Percentiles rank a stretch among this genome's conserved stretches.
Conservation (phyloP, 345 rosid species). For the Barbarea vulgaris region DNA sequence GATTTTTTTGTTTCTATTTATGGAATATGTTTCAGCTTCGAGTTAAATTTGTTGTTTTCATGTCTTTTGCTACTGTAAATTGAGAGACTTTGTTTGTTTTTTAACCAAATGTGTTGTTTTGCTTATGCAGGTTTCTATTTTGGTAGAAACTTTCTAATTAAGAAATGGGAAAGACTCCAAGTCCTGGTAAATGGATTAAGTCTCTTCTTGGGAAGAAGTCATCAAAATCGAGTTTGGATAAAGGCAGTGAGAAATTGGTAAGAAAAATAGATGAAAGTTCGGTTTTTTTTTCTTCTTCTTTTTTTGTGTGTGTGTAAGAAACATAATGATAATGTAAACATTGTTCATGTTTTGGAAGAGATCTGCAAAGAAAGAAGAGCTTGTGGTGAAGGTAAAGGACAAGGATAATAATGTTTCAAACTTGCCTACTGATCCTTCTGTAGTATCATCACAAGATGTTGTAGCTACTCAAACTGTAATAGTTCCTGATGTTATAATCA, state of each 20-base stretch:
- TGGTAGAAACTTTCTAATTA: slow-evolving; percentile 2
- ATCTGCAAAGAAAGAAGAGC: slow-evolving; percentile 54
- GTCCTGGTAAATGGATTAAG: slow-evolving; percentile 85
- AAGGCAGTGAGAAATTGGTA: slow-evolving; percentile 56
- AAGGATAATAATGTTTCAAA: slow-evolving; percentile 46
- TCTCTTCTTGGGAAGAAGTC: slow-evolving; percentile 68
- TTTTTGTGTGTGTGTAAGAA: too few relatives aligned
- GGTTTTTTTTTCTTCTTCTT: not conserved
- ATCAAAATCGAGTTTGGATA: slow-evolving; percentile 59
- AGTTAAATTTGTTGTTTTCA: not conserved
- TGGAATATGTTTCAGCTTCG: slow-evolving; percentile 1
- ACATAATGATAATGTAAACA: slow-evolving; percentile 15
- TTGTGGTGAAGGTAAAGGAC: slow-evolving; percentile 48
- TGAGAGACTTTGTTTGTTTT: not conserved
- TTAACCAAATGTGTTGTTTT: slow-evolving; percentile 13
- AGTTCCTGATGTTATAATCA: slow-evolving; percentile 35
- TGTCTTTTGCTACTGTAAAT: slow-evolving; percentile 8
- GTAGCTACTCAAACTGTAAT: slow-evolving; percentile 34
- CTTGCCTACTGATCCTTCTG: slow-evolving; percentile 35
- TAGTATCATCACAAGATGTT: slow-evolving; percentile 39
- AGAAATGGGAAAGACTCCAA: slow-evolving; percentile 76
- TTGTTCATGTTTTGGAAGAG: slow-evolving; percentile 46
- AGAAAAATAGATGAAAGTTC: not conserved
- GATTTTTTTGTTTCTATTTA: slow-evolving; percentile 1
- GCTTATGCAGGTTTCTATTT: slow-evolving; percentile 32